Evolutionary conservation across 768 basidiomycete species (phyloP), one percentile per base, ranked within the genome.

Genomic region (Lentinula sp.): DNA sequence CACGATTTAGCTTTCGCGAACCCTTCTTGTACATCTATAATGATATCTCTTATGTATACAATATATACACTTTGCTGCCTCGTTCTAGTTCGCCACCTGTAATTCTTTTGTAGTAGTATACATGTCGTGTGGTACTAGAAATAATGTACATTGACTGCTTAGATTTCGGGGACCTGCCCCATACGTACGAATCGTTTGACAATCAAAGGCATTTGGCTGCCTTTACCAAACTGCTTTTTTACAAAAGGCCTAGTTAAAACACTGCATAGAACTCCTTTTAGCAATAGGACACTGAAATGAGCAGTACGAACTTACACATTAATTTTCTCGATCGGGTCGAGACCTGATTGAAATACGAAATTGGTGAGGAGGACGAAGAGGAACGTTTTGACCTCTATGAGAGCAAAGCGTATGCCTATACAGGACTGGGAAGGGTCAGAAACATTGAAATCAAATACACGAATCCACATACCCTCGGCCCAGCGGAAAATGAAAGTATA

Each of bases 341-440:
- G 75, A 2, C 85, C 82, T 60, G 77, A 69, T n/a, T 69, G 63
- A 66, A 88, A 93, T 6, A 72, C 76, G 65, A 91, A 93, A 66
- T 82, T 80, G 12, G 85, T 85, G 46, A 93, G 65, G 20, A 93
- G 77, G 54, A 85, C 79, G 66, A 84, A 91, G 8, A 91, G 67
- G 68, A 93, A 86, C 0, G 82, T 79, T 74, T 93, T 93, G 65
- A 91, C 86, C 74, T 94, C 91, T 58, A 93, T 89, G 69, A 92
- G 74, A 5, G 91, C 90, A 70, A 94, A 91, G 23, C 86, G 84
- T 75, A 89, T 79, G 2, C 91, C 91, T 53, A 92, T 88, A 68
- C 92, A 93, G 1, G 90, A 88, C 91, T 93, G 57, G 46, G n/a
- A 56, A 62, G 53, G 55, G 36, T 20, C 53, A 28, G n/a, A 57